Conservation (phyloP, 768 basidiomycete species). For the Austroboletus eburneus region DNA sequence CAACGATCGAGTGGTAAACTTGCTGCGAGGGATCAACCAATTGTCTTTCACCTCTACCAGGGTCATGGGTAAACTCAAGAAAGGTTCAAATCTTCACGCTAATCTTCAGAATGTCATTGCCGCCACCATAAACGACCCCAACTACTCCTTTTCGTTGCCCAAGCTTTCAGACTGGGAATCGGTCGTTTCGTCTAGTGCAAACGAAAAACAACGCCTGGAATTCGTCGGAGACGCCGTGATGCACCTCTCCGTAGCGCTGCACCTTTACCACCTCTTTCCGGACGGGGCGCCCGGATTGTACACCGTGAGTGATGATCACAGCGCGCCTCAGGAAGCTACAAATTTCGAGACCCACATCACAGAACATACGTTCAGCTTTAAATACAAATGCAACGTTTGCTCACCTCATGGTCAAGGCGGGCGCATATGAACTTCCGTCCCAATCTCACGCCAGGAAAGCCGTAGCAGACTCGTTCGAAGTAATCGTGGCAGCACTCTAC, state of each 20-base stretch:
- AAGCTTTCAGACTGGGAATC: constrained; percentile 28
- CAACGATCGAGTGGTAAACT: too few relatives aligned
- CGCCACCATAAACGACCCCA: constrained; percentile 26
- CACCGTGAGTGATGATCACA: constrained; percentile 26
- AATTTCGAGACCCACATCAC: background rate
- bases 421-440: constrained; percentile 19
- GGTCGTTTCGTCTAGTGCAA: constrained; percentile 20
- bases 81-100: constrained; percentile 7
- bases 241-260: constrained; percentile 38
- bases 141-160: constrained; percentile 25
- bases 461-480: constrained; percentile 45
- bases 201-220: constrained; percentile 41
- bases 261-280: constrained; percentile 34
- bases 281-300: constrained; percentile 32
- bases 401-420: constrained; percentile 36
- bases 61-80: constrained; percentile 21
- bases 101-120: constrained; percentile 23
- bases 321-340: background rate
- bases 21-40: background rate
- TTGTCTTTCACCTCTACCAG: background rate
- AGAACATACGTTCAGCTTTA: constrained; percentile 25
- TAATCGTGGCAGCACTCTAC: constrained; percentile 42
- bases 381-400: constrained; percentile 37
- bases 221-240: constrained; percentile 47
- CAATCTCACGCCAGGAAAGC: constrained; percentile 31